Evolutionary conservation across 139 green algal species (phyloP).

Genomic region (Mesostigma viride): DNA sequence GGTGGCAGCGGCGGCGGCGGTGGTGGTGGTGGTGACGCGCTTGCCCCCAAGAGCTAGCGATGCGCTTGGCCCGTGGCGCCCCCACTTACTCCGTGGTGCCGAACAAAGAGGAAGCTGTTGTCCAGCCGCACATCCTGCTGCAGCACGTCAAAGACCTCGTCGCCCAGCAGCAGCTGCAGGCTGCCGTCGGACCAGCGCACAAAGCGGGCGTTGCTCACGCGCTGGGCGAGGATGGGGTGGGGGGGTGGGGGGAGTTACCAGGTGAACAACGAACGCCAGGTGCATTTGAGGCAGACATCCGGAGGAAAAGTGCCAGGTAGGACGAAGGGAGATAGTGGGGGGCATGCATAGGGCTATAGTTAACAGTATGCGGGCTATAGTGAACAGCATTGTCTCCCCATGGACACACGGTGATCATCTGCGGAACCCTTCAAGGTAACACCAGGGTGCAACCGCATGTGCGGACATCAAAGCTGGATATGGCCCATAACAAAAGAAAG

Average conservation of each 20-base stretch:
- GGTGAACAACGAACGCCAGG: conserved; percentile 51
- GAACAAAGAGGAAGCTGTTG: conserved; percentile 12
- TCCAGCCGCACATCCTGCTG: conserved; percentile 12
- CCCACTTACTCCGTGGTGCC: neutral
- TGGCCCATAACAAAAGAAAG: too few relatives aligned
- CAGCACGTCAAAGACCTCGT: conserved; percentile 25
- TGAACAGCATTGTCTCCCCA: too few relatives aligned
- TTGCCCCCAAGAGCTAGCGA: too few relatives aligned
- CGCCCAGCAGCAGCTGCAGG: conserved; percentile 28
- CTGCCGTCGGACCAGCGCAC: conserved; percentile 38
- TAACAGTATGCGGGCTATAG: conserved; percentile 31
- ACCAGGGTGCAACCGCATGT: too few relatives aligned
- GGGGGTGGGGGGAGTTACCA: neutral
- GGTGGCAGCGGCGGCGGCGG: too few relatives aligned
- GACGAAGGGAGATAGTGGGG: neutral
- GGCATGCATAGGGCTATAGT: neutral
- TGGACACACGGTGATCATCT: too few relatives aligned
- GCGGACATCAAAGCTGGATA: too few relatives aligned
- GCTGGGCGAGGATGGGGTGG: too few relatives aligned
- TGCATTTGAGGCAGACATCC: conserved; percentile 6
- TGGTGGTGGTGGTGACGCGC: too few relatives aligned
- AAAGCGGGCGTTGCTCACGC: conserved; percentile 37
- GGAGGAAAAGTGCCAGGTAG: neutral
- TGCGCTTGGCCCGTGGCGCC: neutral
- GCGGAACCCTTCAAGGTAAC: too few relatives aligned